Base-by-base conservation (phyloP, 805 yeast genomes). In the Diddensiella transvaalensis region DNA sequence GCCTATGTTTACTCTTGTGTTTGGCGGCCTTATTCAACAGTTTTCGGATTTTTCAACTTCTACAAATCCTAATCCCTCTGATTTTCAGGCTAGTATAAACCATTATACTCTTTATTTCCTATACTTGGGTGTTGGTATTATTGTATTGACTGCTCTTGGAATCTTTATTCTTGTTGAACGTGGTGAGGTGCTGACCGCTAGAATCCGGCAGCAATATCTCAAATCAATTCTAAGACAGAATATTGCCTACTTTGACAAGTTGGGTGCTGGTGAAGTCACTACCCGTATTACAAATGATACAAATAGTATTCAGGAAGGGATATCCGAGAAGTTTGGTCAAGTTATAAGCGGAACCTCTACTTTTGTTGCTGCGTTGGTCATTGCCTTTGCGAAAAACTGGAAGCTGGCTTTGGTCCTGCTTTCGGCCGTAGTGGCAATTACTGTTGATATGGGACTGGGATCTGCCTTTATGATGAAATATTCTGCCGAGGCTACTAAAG, bases 231-330 rank as follows among this genome's bases (percentile, higher is more conserved):
- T 70, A 40, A 60, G 70, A 33, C 74, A 70, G 51, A 71, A 70
- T 42, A 63, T 71, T 35, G 75, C 69, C 19, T 71, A 63, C 48
- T 70, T 71, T 47, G 74, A 70, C 52, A 60, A 62, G 39, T 57
- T 71, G n/a, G 74, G 74, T 13, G 60, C 72, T n/a, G 74, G 74
- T 13, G 71, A 68, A 45, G 69, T 70, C 32, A 67, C 74, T 15
- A 67, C 72, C 6, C 65, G 74, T 17, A 70, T 70, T 55, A 64
- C 72, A 32, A 65, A 67, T 18, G 74, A 69, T 42, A 70, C 72
- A 17, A 61, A 64, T 18, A 52, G 61, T 37, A 63, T 70, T 30
- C 74, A 71, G 52, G 74, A 68, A 33, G 74, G 73, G 22, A 68
- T 71, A 53, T 63, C 70, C 35, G 73, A 70, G 54, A 70, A 70